A percentile compares a stretch with the other conserved stretches of the same genome.
phyloP scores from a whole-genome alignment of 108 stramenopile genomes.

The Cyclotella choctawhatcheeana region DNA sequence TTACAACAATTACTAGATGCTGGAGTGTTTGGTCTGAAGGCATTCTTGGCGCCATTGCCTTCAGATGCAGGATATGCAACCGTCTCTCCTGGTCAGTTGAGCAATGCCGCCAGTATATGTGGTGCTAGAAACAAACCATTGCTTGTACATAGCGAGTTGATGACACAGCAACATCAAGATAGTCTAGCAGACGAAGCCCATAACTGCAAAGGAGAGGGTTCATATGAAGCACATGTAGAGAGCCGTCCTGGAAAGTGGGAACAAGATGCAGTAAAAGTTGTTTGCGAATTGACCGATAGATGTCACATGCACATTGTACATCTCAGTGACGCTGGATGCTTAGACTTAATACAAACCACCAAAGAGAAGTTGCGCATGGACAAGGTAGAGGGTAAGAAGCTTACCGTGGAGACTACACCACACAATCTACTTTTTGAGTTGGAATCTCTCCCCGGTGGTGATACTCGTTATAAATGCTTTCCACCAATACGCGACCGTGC shows the following conservation, averaged over 20 bases:
- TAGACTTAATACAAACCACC: constrained; percentile 37
- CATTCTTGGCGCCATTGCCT: background rate
- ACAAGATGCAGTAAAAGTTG: constrained; percentile 50
- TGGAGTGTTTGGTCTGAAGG: background rate
- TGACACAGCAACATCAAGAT: background rate
- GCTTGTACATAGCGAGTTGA: background rate
- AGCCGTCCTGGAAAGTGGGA: constrained; percentile 43
- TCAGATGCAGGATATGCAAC: background rate
- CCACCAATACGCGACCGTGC: constrained; percentile 44
- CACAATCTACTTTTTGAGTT: constrained; percentile 54
- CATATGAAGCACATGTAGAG: constrained; percentile 39
- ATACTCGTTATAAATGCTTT: constrained; percentile 52
- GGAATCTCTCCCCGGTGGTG: constrained; percentile 27
- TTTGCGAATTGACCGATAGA: constrained; percentile 23
- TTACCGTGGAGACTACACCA: constrained; percentile 57
- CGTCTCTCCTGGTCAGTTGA: background rate
- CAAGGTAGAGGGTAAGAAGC: background rate
- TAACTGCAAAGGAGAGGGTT: background rate
- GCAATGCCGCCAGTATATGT: background rate
- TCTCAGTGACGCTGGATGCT: constrained; percentile 52
- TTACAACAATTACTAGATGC: background rate
- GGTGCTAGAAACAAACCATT: background rate
- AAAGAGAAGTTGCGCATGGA: constrained; percentile 8
- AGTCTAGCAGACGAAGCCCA: background rate
- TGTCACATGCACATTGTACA: constrained; percentile 58